Evolutionary conservation across 345 rosid species (phyloP), one percentile per base, ranked within the genome.

Genomic region (Carallia pectinifolia): DNA sequence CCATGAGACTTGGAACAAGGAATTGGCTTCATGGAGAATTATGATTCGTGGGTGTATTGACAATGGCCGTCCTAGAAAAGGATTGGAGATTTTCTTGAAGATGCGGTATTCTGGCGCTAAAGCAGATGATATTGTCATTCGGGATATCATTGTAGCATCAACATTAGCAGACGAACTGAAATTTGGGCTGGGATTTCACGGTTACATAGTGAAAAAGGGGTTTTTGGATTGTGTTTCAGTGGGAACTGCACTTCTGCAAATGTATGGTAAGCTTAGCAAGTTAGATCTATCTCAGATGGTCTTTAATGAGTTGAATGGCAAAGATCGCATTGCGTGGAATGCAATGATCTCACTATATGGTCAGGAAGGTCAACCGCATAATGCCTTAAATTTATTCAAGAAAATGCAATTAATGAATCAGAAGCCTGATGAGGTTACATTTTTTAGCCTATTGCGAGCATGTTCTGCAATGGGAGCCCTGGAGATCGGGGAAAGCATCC

Each of bases 151-250:
- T 37, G 8, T 55, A 50, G 75, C 67, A 37, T 60, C 69, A 29
- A 61, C 54, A 53, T 61, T 50, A 7, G 71, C 36, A 9, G 58
- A 52, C 31, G 79, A 76, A 48, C 40, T 39, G 23, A n/a, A 60
- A 66, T 61, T 61, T 71, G 79, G 79, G 23, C 10, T 38, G 47
- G 71, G 66, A 37, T 47, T 72, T 69, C 83, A 76, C 9, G 65
- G 65, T 66, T 75, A 65, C 48, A 3, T 65, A 29, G 37, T 69
- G 59, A 80, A 80, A 69, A 55, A 44, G 10, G 77, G 79, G 53
- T 76, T 69, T 40, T 54, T 65, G 68, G 64, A 56, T 71, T 75
- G 56, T 53, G 47, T 65, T 74, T 75, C 76, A 16, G 31, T 55
- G 38, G 63, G 63, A 30, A 68, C 72, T n/a, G 65, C 58, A 33